These are phyloP conservation scores for Arachnomyces sp. DNA, from an alignment of 2,329 filamentous ascomycete species.

Conservation along the genomic window DNA sequence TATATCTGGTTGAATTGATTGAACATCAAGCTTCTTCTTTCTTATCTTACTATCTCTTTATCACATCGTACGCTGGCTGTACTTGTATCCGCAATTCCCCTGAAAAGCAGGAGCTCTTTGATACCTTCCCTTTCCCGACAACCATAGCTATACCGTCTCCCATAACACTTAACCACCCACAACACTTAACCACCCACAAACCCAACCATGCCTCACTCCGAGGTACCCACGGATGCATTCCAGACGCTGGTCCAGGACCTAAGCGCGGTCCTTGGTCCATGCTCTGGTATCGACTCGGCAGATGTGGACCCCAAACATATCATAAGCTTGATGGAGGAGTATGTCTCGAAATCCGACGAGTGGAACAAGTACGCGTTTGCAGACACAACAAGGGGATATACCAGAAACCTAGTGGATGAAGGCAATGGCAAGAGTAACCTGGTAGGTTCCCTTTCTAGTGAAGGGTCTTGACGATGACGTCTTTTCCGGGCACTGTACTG, in stretches of 20 bases:
- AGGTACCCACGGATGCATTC: conserved; percentile 40
- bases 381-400: conserved; percentile 65
- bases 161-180: not conserved
- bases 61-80: too few relatives aligned
- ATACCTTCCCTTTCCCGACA: too few relatives aligned
- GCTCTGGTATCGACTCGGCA: conserved; percentile 70
- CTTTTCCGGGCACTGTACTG: conserved; percentile 6
- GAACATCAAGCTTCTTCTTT: too few relatives aligned
- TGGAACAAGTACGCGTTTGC: conserved; percentile 69
- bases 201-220: not conserved
- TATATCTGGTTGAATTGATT: too few relatives aligned
- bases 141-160: not conserved
- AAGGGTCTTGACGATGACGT: not conserved
- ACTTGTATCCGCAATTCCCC: too few relatives aligned
- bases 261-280: conserved; percentile 65
- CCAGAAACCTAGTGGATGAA: conserved; percentile 80
- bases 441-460: conserved; percentile 37
- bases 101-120: too few relatives aligned
- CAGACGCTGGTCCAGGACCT: conserved; percentile 64
- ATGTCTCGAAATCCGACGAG: conserved; percentile 58
- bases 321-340: conserved; percentile 63
- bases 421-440: conserved; percentile 75
- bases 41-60: too few relatives aligned
- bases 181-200: not conserved
- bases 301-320: conserved; percentile 71